Evolutionary conservation across 495 filamentous ascomycete genomes (phyloP), one percentile per base, ranked within the genome.

Genomic region (Darksidea phi): DNA sequence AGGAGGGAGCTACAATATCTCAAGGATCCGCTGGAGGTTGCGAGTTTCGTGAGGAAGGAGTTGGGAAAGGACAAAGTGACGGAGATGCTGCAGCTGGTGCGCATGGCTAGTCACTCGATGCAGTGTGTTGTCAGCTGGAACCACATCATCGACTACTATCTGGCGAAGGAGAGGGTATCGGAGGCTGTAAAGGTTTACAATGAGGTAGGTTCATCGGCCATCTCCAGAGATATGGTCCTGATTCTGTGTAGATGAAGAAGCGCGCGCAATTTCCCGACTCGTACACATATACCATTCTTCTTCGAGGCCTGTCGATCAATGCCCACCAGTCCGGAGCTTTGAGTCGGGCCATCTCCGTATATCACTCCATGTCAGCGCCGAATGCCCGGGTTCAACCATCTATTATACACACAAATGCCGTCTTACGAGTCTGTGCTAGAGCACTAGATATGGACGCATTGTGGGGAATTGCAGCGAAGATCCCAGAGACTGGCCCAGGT

Each of bases 361-460:
- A 94, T 74, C 78, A 85, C 59, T 86, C 83, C 43, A 87, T 96
- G 77, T 74, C 76, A 36, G 75, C 72, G 1, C 71, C 78, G 1
- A 84, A 81, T 38, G 81, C 80, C 0, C 73, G 72, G 1, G 74
- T 93, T 49, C 74, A 83, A 59, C 88, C 85, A 0, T 84, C 81
- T 59, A 86, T 87, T 10, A 86, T 89, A 48, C 94, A 97, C 69
- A 84, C 86, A 47, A 97, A 98, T 71, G 89, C 91, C 6, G 82
- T 91, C 56, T 77, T 98, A 13, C 84, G 86, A 43, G 87, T 91
- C 2, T 97, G 92, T 69, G 80, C 83, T 24, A 77, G 81, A 21
- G 82, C 87, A 7, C 67, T 73, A 0, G 85, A 95, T 67, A 75
- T 92, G 72, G 89, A 95, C 46, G 80, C 82, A 1, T 64, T 97